These are phyloP conservation scores for Sordariomycetes sp. DNA, from an alignment of 2,329 filamentous ascomycete genomes.

Conservation along the genomic window DNA sequence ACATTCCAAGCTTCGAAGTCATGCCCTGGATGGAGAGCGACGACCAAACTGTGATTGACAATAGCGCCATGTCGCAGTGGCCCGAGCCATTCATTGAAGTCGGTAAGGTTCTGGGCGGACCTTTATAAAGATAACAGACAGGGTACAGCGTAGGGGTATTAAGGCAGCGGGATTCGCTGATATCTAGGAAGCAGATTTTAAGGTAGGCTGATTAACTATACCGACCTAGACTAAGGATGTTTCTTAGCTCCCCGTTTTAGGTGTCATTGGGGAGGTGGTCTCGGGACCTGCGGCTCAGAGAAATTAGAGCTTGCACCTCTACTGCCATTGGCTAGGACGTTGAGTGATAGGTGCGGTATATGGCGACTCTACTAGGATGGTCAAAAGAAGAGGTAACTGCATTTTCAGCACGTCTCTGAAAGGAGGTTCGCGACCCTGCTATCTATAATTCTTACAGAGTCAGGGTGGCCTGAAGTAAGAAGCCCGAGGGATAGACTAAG, in stretches of 20 bases:
- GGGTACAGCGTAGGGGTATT: constrained; percentile 9
- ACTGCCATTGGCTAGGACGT: constrained; percentile 21
- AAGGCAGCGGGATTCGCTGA: constrained; percentile 15
- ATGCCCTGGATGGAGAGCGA: constrained; percentile 26
- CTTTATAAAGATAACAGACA: constrained; percentile 14
- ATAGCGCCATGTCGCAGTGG: constrained; percentile 16
- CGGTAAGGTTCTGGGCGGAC: constrained; percentile 17
- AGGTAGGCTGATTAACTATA: constrained; percentile 8
- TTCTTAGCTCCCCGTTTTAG: constrained; percentile 1
- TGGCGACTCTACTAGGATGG: constrained; percentile 23
- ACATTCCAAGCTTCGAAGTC: constrained; percentile 16
- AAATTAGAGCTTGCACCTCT: constrained; percentile 26
- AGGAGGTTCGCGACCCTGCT: constrained; percentile 18
- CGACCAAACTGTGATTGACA: constrained; percentile 16
- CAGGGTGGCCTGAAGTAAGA: constrained; percentile 14
- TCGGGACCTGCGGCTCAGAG: constrained; percentile 30
- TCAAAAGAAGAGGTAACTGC: constrained; percentile 17
- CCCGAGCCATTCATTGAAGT: constrained; percentile 16
- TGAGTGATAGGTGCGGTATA: constrained; percentile 24
- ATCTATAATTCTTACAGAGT: constrained; percentile 26
- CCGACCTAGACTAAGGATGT: background rate
- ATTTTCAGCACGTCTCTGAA: constrained; percentile 21
- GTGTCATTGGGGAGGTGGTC: constrained; percentile 33
- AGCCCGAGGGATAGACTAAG: background rate
- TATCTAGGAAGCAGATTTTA: constrained; percentile 12